These are phyloP conservation scores for Telfairia occidentalis DNA, from an alignment of 331 rosid genomes.

Conservation along the genomic window DNA sequence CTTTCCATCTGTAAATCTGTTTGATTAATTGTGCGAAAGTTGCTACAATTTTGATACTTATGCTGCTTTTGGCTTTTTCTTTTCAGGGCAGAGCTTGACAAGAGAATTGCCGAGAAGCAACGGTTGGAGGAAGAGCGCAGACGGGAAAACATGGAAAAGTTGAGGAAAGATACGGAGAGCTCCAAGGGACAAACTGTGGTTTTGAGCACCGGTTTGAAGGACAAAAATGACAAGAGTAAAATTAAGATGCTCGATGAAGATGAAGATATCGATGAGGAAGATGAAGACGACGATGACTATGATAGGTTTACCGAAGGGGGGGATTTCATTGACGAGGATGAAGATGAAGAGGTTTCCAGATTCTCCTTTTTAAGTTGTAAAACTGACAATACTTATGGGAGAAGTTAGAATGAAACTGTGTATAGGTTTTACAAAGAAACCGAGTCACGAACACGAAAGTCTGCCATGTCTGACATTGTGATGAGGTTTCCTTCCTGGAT, in stretches of 20 bases:
- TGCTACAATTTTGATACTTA: neutral
- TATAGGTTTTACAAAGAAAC: neutral
- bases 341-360: constrained; percentile 53
- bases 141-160: constrained; percentile 64
- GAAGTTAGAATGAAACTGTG: neutral
- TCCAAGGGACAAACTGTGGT: constrained; percentile 61
- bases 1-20: neutral
- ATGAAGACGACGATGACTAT: constrained; percentile 32
- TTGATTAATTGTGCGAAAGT: neutral
- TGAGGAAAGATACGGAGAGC: constrained; percentile 73
- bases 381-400: neutral
- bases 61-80: constrained; percentile 9
- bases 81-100: constrained; percentile 73
- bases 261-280: constrained; percentile 29
- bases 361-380: constrained; percentile 20
- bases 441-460: neutral
- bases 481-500: neutral
- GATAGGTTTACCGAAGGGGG: constrained; percentile 43
- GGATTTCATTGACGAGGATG: constrained; percentile 48
- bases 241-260: constrained; percentile 37
- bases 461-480: neutral
- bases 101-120: constrained; percentile 67
- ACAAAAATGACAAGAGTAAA: constrained; percentile 25
- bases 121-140: constrained; percentile 68
- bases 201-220: constrained; percentile 73